Evolutionary conservation across 2,329 filamentous ascomycete species (phyloP), one percentile per base, ranked within the genome.

Genomic region (Pseudogymnoascus sp.): DNA sequence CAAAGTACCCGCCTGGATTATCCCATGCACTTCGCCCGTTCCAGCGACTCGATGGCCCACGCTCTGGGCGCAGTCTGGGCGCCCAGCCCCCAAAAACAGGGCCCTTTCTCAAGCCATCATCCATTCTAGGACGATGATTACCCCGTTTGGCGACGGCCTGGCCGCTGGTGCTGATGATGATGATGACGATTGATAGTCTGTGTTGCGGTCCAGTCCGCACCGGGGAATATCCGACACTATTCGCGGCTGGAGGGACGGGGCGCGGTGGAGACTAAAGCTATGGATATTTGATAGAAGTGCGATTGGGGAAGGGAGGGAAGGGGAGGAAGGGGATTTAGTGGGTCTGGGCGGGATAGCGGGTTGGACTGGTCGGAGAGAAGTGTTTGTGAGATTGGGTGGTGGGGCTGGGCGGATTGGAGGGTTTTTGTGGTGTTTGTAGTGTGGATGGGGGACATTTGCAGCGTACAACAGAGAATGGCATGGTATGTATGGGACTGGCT

Each of bases 201-300:
- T 8, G 45, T n/a, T 52, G 45, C 25, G 45, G 45, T 52, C 45
- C 45, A 52, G 45, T 52, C 45, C 45, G 45, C 45, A 6, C 45
- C 45, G 45, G 45, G 4, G 25, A 55, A 55, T 55, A 16, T 55
- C 45, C 45, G 45, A 55, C 45, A 55, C 45, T 55, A 55, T 55
- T 55, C 45, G 25, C 45, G 45, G 45, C 23, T 55, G 45, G 43
- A 55, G 45, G 45, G 45, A 12, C 45, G 45, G 45, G 45, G 8
- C 45, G 45, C 16, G 45, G 45, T 52, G 45, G 45, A 16, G 45
- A 52, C 45, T 11, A 14, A 23, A 31, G 25, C 21, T 31, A 25
- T 52, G 45, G 45, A 52, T 52, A 31, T 33, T 23, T 23, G 45
- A 55, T 52, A 49, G 12, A 25, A 9, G 45, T n/a, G n/a, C 25